These are phyloP conservation scores for Pythium rishiriense DNA, from an alignment of 352 stramenopile species.

Conservation along the genomic window DNA sequence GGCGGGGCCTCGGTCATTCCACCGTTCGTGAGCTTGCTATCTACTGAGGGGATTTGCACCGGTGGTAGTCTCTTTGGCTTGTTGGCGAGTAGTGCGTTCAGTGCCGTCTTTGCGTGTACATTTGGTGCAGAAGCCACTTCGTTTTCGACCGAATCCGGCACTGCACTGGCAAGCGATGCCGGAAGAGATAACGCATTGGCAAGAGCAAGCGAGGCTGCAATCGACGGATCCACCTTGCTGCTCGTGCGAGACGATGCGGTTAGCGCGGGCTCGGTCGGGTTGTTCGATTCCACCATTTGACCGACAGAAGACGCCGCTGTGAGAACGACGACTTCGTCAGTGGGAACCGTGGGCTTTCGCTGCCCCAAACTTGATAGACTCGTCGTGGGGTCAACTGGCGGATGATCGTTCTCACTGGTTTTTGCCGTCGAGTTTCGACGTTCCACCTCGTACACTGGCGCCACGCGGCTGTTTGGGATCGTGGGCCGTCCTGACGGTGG, in stretches of 20 bases:
- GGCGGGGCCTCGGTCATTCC: no score
- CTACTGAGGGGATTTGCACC: background rate
- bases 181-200: background rate
- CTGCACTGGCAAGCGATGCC: background rate
- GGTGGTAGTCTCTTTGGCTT: conserved; percentile 3
- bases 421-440: background rate
- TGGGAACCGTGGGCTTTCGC: background rate
- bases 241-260: background rate
- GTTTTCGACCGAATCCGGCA: background rate
- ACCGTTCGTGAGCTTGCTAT: background rate
- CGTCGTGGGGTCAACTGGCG: no score
- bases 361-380: background rate
- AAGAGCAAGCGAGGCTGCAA: background rate
- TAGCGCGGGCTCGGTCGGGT: background rate
- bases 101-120: background rate
- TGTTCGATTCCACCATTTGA: conserved; percentile 10
- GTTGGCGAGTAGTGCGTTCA: conserved; percentile 7
- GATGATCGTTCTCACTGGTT: no score
- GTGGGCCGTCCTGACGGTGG: background rate
- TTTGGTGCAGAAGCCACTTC: background rate
- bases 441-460: conserved; percentile 2
- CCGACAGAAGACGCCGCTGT: background rate
- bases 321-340: conserved; percentile 10
- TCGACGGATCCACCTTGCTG: background rate
- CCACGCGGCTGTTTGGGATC: conserved; percentile 5